Base-by-base conservation (phyloP, 1,284 basidiomycete genomes). In the Pseudozyma sp. region DNA sequence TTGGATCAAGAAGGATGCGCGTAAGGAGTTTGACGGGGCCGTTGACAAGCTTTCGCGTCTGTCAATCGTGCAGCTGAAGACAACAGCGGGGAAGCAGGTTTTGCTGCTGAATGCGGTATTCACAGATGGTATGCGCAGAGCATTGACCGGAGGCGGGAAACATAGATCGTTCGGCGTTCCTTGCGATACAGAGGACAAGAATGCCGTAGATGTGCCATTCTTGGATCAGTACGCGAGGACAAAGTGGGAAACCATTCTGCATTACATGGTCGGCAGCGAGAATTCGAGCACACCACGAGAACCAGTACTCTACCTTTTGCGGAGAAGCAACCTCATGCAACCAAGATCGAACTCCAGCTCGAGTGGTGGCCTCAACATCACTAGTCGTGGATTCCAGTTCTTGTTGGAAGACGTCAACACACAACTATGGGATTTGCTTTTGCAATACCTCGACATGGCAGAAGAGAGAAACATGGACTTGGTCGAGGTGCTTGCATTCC, bases 261-360 rank as follows among this genome's bases (percentile, higher is more conserved):
- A 98, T 86, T 99, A 93, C 85, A 97, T 99, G 95, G 97, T 99
- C 1, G 95, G 95, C 2, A 95, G 94, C 34, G 92, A 92, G 9
- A 92, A 87, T 1, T 85, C 85, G 72, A 86, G 90, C n/a, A 89
- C 89, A 76, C 92, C 93, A 52, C 90, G 94, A 42, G 87, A 91
- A 82, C 91, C 90, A 42, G 95, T 98, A 10, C 87, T 97, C 16
- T 92, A 91, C 81, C 88, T 98, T 13, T 88, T 99, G 3, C 89
- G 92, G 74, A 88, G 90, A 35, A 94, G 93, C 80, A 92, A 92
- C n/a, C 88, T 97, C 67, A 98, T 99, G 93, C 77, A 80, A 51
- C 66, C 71, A 2, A 49, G 53, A 35, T 44, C 57, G 16, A 70
- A 25, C 31, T 43, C 59, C 0, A 52, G 61, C 19, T 69, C 71